These are phyloP conservation scores for Mycena rosella DNA, from an alignment of 768 basidiomycete genomes.

Conservation along the genomic window DNA sequence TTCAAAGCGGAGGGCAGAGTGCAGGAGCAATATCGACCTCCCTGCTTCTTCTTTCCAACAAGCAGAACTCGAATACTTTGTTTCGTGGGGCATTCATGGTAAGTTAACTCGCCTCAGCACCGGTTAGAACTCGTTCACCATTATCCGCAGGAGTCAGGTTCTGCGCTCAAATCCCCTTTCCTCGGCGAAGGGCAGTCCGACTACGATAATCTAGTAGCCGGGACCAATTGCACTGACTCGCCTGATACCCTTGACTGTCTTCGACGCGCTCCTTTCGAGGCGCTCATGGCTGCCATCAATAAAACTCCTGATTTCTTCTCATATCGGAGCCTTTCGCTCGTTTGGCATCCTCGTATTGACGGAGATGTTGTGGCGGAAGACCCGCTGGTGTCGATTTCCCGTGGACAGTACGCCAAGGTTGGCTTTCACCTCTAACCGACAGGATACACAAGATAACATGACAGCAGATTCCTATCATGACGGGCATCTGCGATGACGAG, in stretches of 20 bases:
- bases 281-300: slow-evolving; percentile 49
- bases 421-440: slow-evolving; percentile 24
- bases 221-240: slow-evolving; percentile 40
- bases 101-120: not conserved
- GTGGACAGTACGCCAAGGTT: slow-evolving; percentile 50
- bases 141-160: slow-evolving; percentile 3
- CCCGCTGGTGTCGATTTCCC: slow-evolving; percentile 47
- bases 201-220: slow-evolving; percentile 23
- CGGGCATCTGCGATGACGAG: slow-evolving; percentile 57
- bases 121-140: not conserved
- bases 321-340: slow-evolving; percentile 45
- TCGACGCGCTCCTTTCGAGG: slow-evolving; percentile 42
- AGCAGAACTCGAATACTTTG: slow-evolving; percentile 1
- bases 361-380: slow-evolving; percentile 51
- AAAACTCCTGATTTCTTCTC: slow-evolving; percentile 45
- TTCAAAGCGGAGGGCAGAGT: slow-evolving; percentile 19
- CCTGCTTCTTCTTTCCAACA: slow-evolving; percentile 8
- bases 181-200: slow-evolving; percentile 4
- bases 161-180: not conserved
- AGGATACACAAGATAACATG: not conserved
- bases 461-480: slow-evolving; percentile 42
- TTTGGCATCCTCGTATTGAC: slow-evolving; percentile 56
- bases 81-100: slow-evolving; percentile 26
- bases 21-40: slow-evolving; percentile 19
- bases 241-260: slow-evolving; percentile 50